Base-by-base conservation (phyloP, 768 basidiomycete genomes). In the Termitomyces sp. region DNA sequence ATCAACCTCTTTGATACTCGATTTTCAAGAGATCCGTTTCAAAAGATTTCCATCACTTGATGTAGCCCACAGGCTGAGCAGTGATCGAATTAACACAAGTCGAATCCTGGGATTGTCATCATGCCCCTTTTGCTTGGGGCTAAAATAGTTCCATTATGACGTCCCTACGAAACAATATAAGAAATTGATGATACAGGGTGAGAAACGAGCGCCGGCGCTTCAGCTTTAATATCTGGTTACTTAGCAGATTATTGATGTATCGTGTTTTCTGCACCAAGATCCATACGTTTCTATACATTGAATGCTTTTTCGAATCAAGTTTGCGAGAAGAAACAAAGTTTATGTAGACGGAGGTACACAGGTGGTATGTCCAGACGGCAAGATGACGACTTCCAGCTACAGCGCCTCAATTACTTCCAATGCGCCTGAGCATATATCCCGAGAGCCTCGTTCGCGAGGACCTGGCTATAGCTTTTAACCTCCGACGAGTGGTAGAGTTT, bases 351-450 rank as follows among this genome's bases (percentile, higher is more conserved):
- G 40, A 42, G n/a, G n/a, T 8, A 42, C n/a, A 10, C 9, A 30
- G 16, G 26, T 47, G 9, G 28, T 13, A 50, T 35, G 12, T 2
- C 48, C 49, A 16, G 48, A 49, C 6, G 7, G 14, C 35, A 24
- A 36, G 35, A 36, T 16, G 4, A 52, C 26, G 2, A 38, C 26
- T n/a, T 26, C 5, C 10, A 38, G 24, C 24, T 2, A 52, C 24
- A n/a, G 3, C 5, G 1, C 18, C 26, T 52, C 12, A 1, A 35
- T 44, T 61, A 79, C 60, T 78, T 80, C 80, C 79, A 80, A 30
- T 60, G 68, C 13, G 61, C 57, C 66, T 81, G 72, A 4, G 87
- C 87, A 66, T 79, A 89, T 32, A 81, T 58, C 10, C 83, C 86
- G 49, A 87, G 70, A 20, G 79, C 77, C 58, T 76, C 72, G 59